Evolutionary conservation across 2,329 filamentous ascomycete genomes (phyloP).

Genomic region (Chaetomium sp.): DNA sequence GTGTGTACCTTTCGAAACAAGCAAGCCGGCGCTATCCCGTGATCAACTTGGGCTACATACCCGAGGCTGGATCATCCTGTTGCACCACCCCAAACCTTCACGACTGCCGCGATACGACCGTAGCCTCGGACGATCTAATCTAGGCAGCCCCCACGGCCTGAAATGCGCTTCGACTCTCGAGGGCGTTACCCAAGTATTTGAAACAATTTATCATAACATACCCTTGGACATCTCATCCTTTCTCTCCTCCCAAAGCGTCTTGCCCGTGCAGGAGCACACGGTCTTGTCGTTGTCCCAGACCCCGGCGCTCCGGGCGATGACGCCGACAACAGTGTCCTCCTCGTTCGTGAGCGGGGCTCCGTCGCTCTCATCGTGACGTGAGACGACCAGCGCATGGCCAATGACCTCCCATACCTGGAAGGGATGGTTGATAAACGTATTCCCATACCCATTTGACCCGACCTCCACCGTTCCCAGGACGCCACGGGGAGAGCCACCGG

Average conservation of each 20-base stretch:
- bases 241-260: constrained; percentile 97
- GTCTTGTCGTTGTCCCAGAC: constrained; percentile 99
- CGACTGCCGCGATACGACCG: background rate
- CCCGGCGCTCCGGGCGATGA: constrained; percentile 94
- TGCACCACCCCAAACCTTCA: background rate
- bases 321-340: constrained; percentile 82
- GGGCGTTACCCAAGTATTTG: background rate
- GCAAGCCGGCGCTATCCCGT: background rate
- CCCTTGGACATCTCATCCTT: constrained; percentile 86
- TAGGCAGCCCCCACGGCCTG: background rate
- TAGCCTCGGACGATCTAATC: background rate
- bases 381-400: constrained; percentile 86
- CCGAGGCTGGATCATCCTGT: background rate
- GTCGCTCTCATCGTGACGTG: constrained; percentile 59
- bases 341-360: constrained; percentile 70
- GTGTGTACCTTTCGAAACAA: background rate
- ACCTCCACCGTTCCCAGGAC: constrained; percentile 76
- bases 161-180: background rate
- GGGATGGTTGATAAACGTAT: constrained; percentile 76
- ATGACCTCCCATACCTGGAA: constrained; percentile 96
- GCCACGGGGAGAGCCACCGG: constrained; percentile 55
- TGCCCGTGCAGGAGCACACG: constrained; percentile 95
- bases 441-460: constrained; percentile 72
- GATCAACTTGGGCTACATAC: constrained; percentile 7
- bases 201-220: constrained; percentile 67